Evolutionary conservation across 352 stramenopile genomes (phyloP).

Genomic region (Phytopythium sindhum): DNA sequence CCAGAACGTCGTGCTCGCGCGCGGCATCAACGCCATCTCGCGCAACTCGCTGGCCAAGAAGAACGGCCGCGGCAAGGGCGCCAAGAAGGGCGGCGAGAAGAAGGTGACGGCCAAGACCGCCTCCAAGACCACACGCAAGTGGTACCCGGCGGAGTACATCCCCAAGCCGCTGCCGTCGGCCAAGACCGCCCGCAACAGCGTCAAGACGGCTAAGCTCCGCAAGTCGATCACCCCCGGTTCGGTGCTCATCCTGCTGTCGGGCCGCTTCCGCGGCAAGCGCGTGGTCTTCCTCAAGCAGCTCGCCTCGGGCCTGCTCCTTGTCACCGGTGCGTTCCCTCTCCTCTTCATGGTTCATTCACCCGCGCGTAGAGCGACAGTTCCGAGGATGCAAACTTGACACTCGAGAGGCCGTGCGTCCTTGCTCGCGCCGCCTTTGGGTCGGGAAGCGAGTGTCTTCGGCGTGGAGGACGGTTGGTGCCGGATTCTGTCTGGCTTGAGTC

Average conservation of each 20-base stretch:
- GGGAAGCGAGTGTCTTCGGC: not conserved
- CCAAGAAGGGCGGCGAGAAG: constrained; percentile 62
- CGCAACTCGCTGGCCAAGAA: constrained; percentile 54
- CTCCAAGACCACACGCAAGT: constrained; percentile 50
- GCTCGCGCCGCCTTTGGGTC: not conserved
- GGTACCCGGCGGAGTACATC: constrained; percentile 72
- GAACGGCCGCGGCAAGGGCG: constrained; percentile 58
- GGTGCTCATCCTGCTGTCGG: constrained; percentile 96
- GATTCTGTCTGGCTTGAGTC: not conserved
- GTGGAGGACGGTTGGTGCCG: not conserved
- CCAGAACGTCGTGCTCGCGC: constrained; percentile 70
- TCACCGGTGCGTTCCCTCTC: constrained; percentile 78
- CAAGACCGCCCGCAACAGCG: constrained; percentile 67
- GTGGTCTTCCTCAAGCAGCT: constrained; percentile 98
- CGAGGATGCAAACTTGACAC: constrained; percentile 74
- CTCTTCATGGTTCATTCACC: not conserved
- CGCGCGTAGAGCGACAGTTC: constrained; percentile 19
- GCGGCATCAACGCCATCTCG: constrained; percentile 79
- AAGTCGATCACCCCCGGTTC: constrained; percentile 96
- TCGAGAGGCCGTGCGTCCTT: constrained; percentile 29
- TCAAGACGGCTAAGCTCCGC: constrained; percentile 93
- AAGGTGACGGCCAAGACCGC: constrained; percentile 52
- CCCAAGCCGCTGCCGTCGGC: constrained; percentile 56
- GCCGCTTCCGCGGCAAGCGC: constrained; percentile 97
- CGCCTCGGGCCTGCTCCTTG: constrained; percentile 94